These are phyloP conservation scores for Fusarium fujikuroi DNA, from an alignment of 2,329 filamentous ascomycete genomes.

Conservation along the genomic window DNA sequence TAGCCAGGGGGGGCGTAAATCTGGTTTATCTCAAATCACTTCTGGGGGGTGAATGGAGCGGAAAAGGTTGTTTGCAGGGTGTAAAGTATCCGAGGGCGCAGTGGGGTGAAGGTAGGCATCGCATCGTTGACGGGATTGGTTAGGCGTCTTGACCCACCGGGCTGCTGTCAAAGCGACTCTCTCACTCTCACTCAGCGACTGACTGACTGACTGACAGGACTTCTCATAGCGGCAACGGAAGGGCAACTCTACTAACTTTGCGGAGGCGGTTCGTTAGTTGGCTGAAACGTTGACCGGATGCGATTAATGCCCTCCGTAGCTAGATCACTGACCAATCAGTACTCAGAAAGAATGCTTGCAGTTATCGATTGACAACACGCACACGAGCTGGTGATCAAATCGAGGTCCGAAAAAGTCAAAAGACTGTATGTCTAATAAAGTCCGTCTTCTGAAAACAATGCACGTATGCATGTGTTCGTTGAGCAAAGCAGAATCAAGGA, in stretches of 20 bases:
- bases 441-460: not conserved
- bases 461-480: not conserved
- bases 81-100: not conserved
- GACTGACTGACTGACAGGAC: constrained; percentile 19
- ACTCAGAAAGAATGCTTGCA: not conserved
- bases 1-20: constrained; percentile 23
- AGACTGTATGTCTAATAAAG: not conserved
- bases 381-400: not conserved
- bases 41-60: not conserved
- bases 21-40: constrained; percentile 19
- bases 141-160: constrained; percentile 22
- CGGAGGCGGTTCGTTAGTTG: constrained; percentile 13
- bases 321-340: not conserved
- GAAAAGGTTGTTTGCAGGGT: constrained; percentile 3
- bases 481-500: not conserved
- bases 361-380: not conserved
- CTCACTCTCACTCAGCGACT: not conserved
- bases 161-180: constrained; percentile 33
- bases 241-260: not conserved
- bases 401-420: not conserved
- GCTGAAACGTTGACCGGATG: constrained; percentile 40
- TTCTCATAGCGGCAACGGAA: constrained; percentile 9
- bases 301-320: constrained; percentile 22
- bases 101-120: constrained; percentile 1
- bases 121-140: constrained; percentile 24